Evolutionary conservation across 1,284 basidiomycete genomes (phyloP), one percentile per base, ranked within the genome.

Genomic region (Trametes pubescens): DNA sequence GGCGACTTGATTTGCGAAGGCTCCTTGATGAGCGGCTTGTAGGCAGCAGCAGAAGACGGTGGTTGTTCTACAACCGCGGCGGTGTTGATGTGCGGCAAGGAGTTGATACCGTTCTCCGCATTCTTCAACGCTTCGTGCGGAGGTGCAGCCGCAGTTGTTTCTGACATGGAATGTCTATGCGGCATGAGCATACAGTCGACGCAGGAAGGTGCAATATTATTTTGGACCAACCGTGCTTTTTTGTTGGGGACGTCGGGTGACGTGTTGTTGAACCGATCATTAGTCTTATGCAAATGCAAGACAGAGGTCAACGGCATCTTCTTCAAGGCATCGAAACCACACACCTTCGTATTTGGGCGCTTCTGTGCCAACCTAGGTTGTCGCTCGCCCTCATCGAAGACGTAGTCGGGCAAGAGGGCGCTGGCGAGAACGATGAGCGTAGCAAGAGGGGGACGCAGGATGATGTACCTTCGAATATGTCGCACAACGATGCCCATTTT

Each of bases 401-500:
- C 92, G 68, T 92, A 87, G 68, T 94, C 92, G 14, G 94, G 94
- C 58, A 96, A 80, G 10, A 83, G 80, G 55, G 90, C 82, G 69
- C 93, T 94, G 66, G 26, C 2, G 32, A 29, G 53, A 47, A 26
- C 47, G 46, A 49, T 73, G 64, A 65, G 61, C 40, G 47, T n/a
- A 37, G 47, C 43, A 55, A 58, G 51, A 49, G 10, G 1, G 59
- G 22, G 37, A 21, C 57, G 40, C 43, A 67, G 61, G 63, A 51
- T 16, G 24, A 73, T 86, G 71, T 75, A 96, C 96, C 90, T 91
- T 83, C 91, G 98, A 73, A 98, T 95, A 76, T 99, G 92, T 57
- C 95, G 89, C 22, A 99, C 92, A 52, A 95, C 86, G 66, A 99
- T 94, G 26, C 95, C 95, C 97, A 99, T 99, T 54, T 88, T 90